Evolutionary conservation across 257 asterid species (phyloP).

Genomic region (Coffea canephora): DNA sequence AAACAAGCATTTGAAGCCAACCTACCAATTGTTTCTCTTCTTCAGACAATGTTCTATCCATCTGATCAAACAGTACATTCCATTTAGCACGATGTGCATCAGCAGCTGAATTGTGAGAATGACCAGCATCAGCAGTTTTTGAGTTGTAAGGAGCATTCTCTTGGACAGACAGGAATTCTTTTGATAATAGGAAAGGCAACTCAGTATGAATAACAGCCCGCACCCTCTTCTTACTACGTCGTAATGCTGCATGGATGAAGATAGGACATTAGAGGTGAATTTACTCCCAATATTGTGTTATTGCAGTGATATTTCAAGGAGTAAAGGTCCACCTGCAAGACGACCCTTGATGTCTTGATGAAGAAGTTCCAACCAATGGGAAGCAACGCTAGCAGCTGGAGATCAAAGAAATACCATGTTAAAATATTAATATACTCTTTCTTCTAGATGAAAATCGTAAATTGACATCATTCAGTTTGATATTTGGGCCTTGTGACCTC

Average conservation of each 20-base stretch:
- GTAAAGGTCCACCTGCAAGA: conserved; percentile 57
- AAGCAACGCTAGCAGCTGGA: conserved; percentile 90
- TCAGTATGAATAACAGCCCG: conserved; percentile 63
- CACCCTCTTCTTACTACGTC: conserved; percentile 81
- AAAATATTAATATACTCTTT: background rate
- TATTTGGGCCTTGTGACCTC: background rate
- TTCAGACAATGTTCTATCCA: conserved; percentile 73
- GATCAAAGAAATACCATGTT: conserved; percentile 11
- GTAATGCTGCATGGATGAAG: conserved; percentile 55
- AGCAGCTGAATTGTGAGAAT: conserved; percentile 32
- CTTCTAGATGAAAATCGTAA: background rate
- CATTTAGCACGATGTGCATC: conserved; percentile 68
- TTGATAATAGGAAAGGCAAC: conserved; percentile 58
- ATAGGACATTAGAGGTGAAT: conserved; percentile 14
- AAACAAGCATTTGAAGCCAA: background rate
- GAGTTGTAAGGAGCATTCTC: conserved; percentile 30
- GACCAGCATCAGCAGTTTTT: conserved; percentile 22
- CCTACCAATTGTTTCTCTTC: conserved; percentile 82
- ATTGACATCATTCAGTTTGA: background rate
- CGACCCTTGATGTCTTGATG: conserved; percentile 85
- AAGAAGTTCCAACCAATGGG: conserved; percentile 96
- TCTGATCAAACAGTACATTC: conserved; percentile 62
- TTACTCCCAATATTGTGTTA: background rate
- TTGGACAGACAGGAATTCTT: conserved; percentile 57
- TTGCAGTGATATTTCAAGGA: conserved; percentile 9